Percentiles rank a stretch among this genome's conserved stretches.
Evolutionary conservation across 1,284 basidiomycete species (phyloP).

Genomic region (Vanrija pseudolonga): DNA sequence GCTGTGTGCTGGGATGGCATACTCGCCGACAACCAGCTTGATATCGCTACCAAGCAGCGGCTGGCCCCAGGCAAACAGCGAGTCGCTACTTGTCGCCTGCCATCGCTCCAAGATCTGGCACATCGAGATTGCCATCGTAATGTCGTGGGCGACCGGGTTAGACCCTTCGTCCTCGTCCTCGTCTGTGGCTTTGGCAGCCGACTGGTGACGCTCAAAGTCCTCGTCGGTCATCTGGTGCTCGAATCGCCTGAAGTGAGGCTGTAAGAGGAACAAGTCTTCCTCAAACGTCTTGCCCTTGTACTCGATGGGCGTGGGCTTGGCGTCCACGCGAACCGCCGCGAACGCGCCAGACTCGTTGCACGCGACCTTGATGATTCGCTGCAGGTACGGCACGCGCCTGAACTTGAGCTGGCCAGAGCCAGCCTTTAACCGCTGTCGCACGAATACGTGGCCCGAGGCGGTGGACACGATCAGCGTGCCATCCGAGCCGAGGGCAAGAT

Average conservation of each 20-base stretch:
- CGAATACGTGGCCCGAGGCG: slow-evolving; percentile 88
- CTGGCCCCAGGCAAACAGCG: slow-evolving; percentile 44
- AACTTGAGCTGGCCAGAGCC: slow-evolving; percentile 71
- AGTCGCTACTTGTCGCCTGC: slow-evolving; percentile 32
- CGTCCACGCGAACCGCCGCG: slow-evolving; percentile 77
- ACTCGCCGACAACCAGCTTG: slow-evolving; percentile 30
- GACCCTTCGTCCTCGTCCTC: slow-evolving; percentile 44
- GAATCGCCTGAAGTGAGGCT: slow-evolving; percentile 55
- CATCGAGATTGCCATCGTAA: slow-evolving; percentile 37
- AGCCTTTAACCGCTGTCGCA: slow-evolving; percentile 60
- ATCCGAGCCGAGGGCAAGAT: slow-evolving; percentile 83
- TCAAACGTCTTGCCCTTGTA: slow-evolving; percentile 61
- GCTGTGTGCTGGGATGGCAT: slow-evolving; percentile 43
- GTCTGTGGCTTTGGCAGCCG: not conserved
- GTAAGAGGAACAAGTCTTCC: slow-evolving; percentile 64
- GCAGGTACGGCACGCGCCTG: slow-evolving; percentile 72
- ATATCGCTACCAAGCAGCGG: slow-evolving; percentile 43
- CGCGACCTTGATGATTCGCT: slow-evolving; percentile 78
- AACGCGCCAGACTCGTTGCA: slow-evolving; percentile 87
- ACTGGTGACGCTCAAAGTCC: slow-evolving; percentile 30
- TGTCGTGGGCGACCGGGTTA: slow-evolving; percentile 46
- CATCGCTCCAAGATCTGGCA: slow-evolving; percentile 43
- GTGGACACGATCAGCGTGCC: slow-evolving; percentile 90
- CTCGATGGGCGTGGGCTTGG: slow-evolving; percentile 59
- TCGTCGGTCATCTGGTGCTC: slow-evolving; percentile 43